phyloP scores from a whole-genome alignment of 495 filamentous ascomycete species.

The Evernia prunastri region DNA sequence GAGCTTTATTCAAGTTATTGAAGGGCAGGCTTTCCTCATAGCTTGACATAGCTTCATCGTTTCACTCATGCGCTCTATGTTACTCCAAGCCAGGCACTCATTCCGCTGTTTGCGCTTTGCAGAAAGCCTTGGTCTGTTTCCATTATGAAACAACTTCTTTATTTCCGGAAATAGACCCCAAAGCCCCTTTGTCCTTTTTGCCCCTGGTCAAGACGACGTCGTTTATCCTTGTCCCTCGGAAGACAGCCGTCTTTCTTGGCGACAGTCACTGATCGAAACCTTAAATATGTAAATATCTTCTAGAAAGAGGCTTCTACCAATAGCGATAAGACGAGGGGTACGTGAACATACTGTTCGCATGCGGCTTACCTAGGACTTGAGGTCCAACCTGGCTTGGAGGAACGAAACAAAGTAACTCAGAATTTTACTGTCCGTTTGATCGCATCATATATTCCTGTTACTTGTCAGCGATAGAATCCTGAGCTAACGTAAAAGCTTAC shows the following conservation, averaged over 20 bases:
- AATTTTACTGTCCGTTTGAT: constrained; percentile 56
- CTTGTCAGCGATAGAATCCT: constrained; percentile 5
- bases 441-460: constrained; percentile 56
- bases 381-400: not conserved
- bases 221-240: not conserved
- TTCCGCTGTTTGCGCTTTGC: not conserved
- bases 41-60: not conserved
- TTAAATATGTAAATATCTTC: not conserved
- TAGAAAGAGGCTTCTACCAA: not conserved
- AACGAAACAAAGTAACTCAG: constrained; percentile 30
- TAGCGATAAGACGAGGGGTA: not conserved
- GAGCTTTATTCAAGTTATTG: too few relatives aligned
- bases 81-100: not conserved
- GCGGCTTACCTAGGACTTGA: not conserved
- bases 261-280: not conserved
- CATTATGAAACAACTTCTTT: not conserved
- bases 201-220: not conserved
- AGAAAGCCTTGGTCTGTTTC: not conserved
- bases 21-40: not conserved
- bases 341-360: not conserved
- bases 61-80: not conserved
- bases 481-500: constrained; percentile 51
- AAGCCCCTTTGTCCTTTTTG: not conserved
- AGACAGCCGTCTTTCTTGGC: not conserved
- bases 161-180: not conserved